phyloP scores from a whole-genome alignment of 345 rosid species.

The Linum usitatissimum region DNA sequence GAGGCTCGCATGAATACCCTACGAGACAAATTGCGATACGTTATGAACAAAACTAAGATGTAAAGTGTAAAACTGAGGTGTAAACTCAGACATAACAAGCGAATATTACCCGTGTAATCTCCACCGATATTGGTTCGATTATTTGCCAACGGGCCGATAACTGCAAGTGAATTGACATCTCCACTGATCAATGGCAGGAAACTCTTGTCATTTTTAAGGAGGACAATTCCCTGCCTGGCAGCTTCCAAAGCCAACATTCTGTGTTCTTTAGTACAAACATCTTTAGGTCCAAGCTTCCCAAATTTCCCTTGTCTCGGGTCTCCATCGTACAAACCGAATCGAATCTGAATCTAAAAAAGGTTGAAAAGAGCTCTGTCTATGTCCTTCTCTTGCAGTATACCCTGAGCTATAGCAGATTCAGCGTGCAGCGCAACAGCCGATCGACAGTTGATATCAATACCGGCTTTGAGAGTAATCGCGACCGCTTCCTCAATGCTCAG shows the following conservation, averaged over 20 bases:
- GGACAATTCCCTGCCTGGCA: slow-evolving; percentile 26
- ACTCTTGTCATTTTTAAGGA: slow-evolving; percentile 19
- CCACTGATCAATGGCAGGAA: slow-evolving; percentile 19
- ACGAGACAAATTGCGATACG: slow-evolving; percentile 3
- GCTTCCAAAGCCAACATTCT: slow-evolving; percentile 24
- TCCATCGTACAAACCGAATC: slow-evolving; percentile 22
- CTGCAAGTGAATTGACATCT: slow-evolving; percentile 18
- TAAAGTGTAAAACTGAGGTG: slow-evolving; percentile 2
- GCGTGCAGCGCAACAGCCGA: slow-evolving; percentile 16
- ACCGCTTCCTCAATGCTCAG: slow-evolving; percentile 81
- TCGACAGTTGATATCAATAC: slow-evolving; percentile 29
- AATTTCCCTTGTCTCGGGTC: slow-evolving; percentile 16
- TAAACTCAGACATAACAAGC: background rate
- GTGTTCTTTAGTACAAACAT: slow-evolving; percentile 22
- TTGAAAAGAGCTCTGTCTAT: slow-evolving; percentile 26
- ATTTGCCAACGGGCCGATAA: slow-evolving; percentile 44
- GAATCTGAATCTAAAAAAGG: slow-evolving; percentile 19
- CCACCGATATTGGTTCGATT: slow-evolving; percentile 55
- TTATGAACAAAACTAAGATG: slow-evolving; percentile 1
- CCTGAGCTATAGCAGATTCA: slow-evolving; percentile 17
- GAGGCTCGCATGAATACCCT: slow-evolving; percentile 67
- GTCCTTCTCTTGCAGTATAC: slow-evolving; percentile 17
- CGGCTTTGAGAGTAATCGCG: slow-evolving; percentile 77
- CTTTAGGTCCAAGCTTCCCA: slow-evolving; percentile 18
- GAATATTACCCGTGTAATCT: slow-evolving; percentile 52